Conservation (phyloP, 148 eudicot genomes). For the Polygonum maritimum region DNA sequence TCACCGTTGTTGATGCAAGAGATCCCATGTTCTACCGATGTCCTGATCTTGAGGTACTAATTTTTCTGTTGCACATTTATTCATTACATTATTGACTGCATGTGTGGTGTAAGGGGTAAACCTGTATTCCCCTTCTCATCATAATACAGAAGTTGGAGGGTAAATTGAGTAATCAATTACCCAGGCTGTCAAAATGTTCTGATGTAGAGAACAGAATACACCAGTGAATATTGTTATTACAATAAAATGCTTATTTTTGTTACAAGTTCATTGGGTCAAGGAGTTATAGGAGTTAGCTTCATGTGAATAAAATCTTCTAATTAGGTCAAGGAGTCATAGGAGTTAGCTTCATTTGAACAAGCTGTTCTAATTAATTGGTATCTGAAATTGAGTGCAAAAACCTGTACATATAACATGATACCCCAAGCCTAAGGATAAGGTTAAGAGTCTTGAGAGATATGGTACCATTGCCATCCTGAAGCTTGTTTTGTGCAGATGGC, state of each 20-base stretch:
- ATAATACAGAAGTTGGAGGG: background rate
- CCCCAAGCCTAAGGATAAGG: background rate
- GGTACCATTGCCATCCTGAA: background rate
- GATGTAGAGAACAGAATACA: background rate
- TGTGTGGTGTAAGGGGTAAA: background rate
- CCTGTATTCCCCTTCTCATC: background rate
- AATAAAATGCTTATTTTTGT: background rate
- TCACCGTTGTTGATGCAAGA: slow-evolving; percentile 96
- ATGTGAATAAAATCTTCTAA: background rate
- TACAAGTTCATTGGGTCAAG: background rate
- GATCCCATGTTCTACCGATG: slow-evolving; percentile 96
- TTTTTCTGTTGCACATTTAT: slow-evolving; percentile 3
- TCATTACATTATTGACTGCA: background rate
- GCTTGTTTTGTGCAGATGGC: background rate
- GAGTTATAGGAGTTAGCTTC: background rate
- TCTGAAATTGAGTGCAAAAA: background rate
- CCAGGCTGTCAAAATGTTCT: background rate
- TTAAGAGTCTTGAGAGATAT: background rate
- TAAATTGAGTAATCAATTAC: background rate
- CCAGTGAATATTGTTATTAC: background rate
- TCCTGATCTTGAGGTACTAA: slow-evolving; percentile 91
- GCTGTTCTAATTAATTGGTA: background rate
- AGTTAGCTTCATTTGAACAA: background rate
- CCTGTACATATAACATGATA: background rate
- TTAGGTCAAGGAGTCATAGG: background rate